Conservation (phyloP, 139 green algal species). For the Chlamydomonas incerta region DNA sequence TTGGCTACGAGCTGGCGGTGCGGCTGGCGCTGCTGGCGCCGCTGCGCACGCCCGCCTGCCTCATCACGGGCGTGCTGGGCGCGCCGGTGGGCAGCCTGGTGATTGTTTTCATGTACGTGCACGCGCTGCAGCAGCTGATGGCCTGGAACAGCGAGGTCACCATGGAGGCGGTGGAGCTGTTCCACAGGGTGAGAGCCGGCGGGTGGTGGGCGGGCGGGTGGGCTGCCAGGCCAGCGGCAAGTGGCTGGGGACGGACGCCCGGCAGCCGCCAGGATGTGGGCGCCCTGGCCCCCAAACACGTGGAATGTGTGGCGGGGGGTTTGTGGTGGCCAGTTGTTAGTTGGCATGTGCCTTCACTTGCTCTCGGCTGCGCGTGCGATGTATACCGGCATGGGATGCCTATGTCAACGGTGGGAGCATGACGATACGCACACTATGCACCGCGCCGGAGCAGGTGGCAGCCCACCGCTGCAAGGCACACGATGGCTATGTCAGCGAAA, state of each 20-base stretch:
- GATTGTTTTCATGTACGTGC: slow-evolving; percentile 39
- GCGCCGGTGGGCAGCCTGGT: slow-evolving; percentile 18
- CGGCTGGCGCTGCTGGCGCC: slow-evolving; percentile 6
- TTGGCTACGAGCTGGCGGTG: slow-evolving; percentile 36
- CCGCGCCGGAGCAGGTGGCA: not conserved
- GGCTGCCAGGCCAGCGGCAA: not conserved
- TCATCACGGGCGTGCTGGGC: slow-evolving; percentile 19
- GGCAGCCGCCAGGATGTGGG: too few relatives aligned
- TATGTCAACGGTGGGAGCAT: too few relatives aligned
- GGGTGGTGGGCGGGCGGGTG: not conserved
- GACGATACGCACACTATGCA: not conserved
- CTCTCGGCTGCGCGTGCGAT: too few relatives aligned
- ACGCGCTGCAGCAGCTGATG: slow-evolving; percentile 22
- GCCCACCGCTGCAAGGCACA: slow-evolving; percentile 8
- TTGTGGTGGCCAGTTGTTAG: too few relatives aligned
- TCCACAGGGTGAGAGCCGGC: slow-evolving; percentile 19
- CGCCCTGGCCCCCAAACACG: too few relatives aligned
- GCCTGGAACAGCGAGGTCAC: slow-evolving; percentile 41
- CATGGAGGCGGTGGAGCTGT: slow-evolving; percentile 42
- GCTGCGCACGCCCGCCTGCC: slow-evolving; percentile 10
- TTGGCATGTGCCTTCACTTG: too few relatives aligned
- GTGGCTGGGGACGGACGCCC: too few relatives aligned
- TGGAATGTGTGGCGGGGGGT: too few relatives aligned
- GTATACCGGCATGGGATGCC: too few relatives aligned
- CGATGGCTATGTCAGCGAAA: slow-evolving; percentile 30